These are phyloP conservation scores for Rubus idaeus DNA, from an alignment of 306 rosid species.

Conservation along the genomic window DNA sequence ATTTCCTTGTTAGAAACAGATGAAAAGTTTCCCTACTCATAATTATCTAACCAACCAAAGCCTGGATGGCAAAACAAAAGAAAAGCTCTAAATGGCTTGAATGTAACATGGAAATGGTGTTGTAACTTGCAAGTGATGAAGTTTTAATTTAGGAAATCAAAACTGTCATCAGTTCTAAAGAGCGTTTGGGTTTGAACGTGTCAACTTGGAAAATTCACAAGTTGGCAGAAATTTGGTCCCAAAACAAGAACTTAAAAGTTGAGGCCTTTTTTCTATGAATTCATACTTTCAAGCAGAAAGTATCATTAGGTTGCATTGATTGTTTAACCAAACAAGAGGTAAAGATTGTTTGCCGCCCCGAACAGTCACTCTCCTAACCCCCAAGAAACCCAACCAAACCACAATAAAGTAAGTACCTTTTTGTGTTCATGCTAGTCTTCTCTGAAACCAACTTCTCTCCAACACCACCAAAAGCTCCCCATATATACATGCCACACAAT, in stretches of 20 bases:
- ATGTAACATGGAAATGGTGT: not conserved
- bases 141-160: no score
- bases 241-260: no score
- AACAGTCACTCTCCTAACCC: constrained; percentile 46
- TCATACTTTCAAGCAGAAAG: constrained; percentile 10
- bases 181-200: no score
- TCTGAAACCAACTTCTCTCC: constrained; percentile 64
- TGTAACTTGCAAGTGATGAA: no score
- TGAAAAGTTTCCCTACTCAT: no score
- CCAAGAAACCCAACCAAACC: constrained; percentile 43
- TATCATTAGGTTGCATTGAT: constrained; percentile 16
- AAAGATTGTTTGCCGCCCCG: constrained; percentile 35
- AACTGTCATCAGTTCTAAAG: no score
- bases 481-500: constrained; percentile 35
- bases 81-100: not conserved
- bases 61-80: not conserved
- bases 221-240: no score
- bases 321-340: constrained; percentile 28
- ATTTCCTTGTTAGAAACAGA: not conserved
- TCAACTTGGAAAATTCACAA: no score
- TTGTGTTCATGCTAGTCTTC: constrained; percentile 51
- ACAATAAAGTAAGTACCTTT: constrained; percentile 32
- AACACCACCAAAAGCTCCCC: constrained; percentile 34
- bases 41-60: not conserved
- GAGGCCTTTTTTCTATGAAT: not conserved